A percentile compares a stretch with the other conserved stretches of the same genome.
phyloP scores from a whole-genome alignment of 768 basidiomycete species.

The Lactarius tabidus region DNA sequence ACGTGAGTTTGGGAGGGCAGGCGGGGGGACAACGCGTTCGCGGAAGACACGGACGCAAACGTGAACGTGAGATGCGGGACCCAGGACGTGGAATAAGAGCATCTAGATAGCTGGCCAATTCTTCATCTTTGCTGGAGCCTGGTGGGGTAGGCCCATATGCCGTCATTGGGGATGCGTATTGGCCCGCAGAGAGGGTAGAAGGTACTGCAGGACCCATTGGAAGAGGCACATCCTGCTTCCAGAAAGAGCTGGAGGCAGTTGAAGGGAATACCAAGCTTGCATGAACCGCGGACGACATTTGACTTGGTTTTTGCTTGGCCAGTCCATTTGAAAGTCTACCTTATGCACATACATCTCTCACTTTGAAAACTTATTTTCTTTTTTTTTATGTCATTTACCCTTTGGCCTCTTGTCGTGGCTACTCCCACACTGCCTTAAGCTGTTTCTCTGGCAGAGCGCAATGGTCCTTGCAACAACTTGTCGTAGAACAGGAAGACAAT shows the following conservation, averaged over 20 bases:
- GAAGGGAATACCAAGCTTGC: constrained; percentile 28
- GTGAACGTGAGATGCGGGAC: constrained; percentile 54
- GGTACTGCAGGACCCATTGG: constrained; percentile 46
- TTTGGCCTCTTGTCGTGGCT: too few relatives aligned
- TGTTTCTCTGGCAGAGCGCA: too few relatives aligned
- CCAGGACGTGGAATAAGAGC: too few relatives aligned
- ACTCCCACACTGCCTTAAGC: too few relatives aligned
- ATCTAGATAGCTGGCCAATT: constrained; percentile 48
- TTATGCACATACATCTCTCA: background rate
- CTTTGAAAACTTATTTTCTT: background rate
- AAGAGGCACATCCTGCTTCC: constrained; percentile 66
- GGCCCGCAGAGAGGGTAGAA: constrained; percentile 22
- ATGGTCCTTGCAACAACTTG: too few relatives aligned
- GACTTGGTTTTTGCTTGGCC: too few relatives aligned
- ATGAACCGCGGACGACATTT: constrained; percentile 51
- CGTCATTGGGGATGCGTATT: constrained; percentile 32
- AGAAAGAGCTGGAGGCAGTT: constrained; percentile 59
- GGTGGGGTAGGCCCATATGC: constrained; percentile 27
- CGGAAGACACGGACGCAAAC: constrained; percentile 42
- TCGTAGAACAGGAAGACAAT: too few relatives aligned
- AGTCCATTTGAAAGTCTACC: constrained; percentile 30
- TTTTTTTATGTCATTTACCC: constrained; percentile 30
- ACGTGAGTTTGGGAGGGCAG: constrained; percentile 36
- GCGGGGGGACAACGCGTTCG: constrained; percentile 32
- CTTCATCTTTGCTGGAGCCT: constrained; percentile 18